Evolutionary conservation across 805 yeast genomes (phyloP), one percentile per base, ranked within the genome.

Genomic region (Candida koratica): DNA sequence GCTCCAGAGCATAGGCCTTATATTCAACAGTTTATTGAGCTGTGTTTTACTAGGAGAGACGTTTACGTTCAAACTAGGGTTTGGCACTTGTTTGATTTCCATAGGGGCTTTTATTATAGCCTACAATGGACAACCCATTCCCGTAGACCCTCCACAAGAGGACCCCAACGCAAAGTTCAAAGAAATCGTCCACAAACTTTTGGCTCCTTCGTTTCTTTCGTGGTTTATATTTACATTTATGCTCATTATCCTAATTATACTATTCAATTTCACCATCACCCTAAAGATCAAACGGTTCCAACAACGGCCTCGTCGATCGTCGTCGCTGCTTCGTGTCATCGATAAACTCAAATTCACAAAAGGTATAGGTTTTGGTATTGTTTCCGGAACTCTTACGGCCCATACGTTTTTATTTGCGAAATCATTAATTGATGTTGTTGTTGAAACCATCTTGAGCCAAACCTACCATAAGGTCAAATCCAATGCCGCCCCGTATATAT

Each of bases 391-490:
- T 0, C 63, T 87, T 31, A 83, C 95, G 0, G 95, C 95, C 0
- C 94, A 85, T 53, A 84, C 95, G 2, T 69, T 88, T 33, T 67
- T 88, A 39, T 70, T 86, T 58, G 95, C 95, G n/a, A 87, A 87
- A 57, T 77, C 88, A 0, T 73, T 84, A 0, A 83, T 87, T 14
- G 94, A 84, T 48, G 74, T 84, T 9, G 49, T 82, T 2, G 55
- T 82, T 2, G 61, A 67, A 60, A 40, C 73, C 68, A 20, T 60
- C 63, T 26, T 56, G 45, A 43, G 52, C 47, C 34, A 54, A 56
- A 32, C 58, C 54, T 51, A 55, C 20, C 42, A 37, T 12, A 33
- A 36, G 13, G 34, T 49, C 4, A 41, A 53, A 4, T 25, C 47
- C 4, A 58, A 61, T 41, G 39, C 56, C n/a, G 50, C 60, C 5